These are phyloP conservation scores for Talaromyces sp. DNA, from an alignment of 2,329 filamentous ascomycete species.

Conservation along the genomic window DNA sequence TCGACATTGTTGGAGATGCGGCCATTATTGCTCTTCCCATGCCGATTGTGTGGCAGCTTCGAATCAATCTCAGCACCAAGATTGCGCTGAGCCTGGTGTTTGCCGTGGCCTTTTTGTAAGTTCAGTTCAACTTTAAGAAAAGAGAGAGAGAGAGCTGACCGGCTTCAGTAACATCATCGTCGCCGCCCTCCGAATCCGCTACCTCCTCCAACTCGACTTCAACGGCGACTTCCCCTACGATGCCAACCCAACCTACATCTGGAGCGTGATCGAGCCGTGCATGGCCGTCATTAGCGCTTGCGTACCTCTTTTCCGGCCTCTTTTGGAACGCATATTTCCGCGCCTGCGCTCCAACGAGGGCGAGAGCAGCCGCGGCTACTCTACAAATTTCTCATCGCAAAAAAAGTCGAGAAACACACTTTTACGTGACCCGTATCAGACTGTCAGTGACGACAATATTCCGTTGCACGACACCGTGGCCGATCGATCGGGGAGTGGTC, in stretches of 20 bases:
- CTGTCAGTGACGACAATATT: no score
- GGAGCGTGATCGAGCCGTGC: slow-evolving; percentile 21
- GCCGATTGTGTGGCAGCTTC: slow-evolving; percentile 21
- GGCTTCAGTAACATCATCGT: slow-evolving; percentile 18
- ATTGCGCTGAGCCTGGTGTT: slow-evolving; percentile 19
- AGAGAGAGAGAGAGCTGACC: no score
- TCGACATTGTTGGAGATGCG: slow-evolving; percentile 20
- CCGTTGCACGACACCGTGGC: no score
- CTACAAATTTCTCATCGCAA: no score
- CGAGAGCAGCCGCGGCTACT: no score
- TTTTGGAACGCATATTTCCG: slow-evolving; percentile 11
- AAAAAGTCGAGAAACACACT: no score
- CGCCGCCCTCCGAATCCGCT: slow-evolving; percentile 19
- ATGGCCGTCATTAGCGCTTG: slow-evolving; percentile 19
- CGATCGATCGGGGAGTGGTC: no score
- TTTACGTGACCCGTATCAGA: no score
- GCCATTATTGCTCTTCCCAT: slow-evolving; percentile 19
- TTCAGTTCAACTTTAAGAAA: background rate
- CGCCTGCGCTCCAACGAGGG: no score
- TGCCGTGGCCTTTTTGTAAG: slow-evolving; percentile 19
- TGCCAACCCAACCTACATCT: slow-evolving; percentile 20
- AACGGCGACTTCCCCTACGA: slow-evolving; percentile 19
- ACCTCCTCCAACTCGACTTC: slow-evolving; percentile 16
- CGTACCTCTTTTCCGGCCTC: slow-evolving; percentile 19
- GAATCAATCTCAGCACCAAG: slow-evolving; percentile 19